Base-by-base conservation (phyloP, 1,284 basidiomycete species). In the Naganishia sp. region DNA sequence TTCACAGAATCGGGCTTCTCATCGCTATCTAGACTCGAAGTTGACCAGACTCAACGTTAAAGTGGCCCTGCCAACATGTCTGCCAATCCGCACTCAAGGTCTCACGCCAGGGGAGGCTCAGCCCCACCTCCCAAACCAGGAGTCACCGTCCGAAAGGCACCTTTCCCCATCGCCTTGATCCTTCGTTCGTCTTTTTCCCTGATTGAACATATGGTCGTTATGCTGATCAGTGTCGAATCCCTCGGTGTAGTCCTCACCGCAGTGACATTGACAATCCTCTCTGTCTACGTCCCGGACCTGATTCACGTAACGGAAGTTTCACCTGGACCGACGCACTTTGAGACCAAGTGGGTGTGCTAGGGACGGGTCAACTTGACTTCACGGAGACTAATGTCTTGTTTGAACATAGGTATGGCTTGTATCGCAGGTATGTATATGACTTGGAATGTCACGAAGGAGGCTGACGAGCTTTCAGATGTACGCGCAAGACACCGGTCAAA, bases 361-460 rank as follows among this genome's bases (percentile, higher is more conserved):
- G 13, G 11, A 6, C n/a, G 25, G 6, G 45, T 6, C 9, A 7
- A 10, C 48, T 16, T 42, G 3, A 2, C 52, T n/a, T 11, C 39
- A 13, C 21, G 2, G 16, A 31, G 42, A 15, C n/a, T 60, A 4
- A 36, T 10, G 5, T 45, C 0, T 49, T 49, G 7, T 33, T 2
- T 11, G n/a, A 2, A 3, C 18, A 23, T 52, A 80, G 79, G 69
- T 80, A 80, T 60, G 79, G 79, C 21, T 71, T 80, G 13, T 80
- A 78, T 57, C 70, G 73, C 53, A 67, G 75, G 75, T 75, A 55
- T n/a, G 69, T 48, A 28, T 31, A 6, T n/a, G 3, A 42, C 11
- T 23, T 13, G 10, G 6, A 25, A 18, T 18, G 28, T 49, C 11
- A 10, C 0, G 48, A 25, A 25, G 45, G 59, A 44, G 9, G 31